Evolutionary conservation across 2,329 filamentous ascomycete species (phyloP), one percentile per base, ranked within the genome.

Genomic region (Colletotrichum camelliae): DNA sequence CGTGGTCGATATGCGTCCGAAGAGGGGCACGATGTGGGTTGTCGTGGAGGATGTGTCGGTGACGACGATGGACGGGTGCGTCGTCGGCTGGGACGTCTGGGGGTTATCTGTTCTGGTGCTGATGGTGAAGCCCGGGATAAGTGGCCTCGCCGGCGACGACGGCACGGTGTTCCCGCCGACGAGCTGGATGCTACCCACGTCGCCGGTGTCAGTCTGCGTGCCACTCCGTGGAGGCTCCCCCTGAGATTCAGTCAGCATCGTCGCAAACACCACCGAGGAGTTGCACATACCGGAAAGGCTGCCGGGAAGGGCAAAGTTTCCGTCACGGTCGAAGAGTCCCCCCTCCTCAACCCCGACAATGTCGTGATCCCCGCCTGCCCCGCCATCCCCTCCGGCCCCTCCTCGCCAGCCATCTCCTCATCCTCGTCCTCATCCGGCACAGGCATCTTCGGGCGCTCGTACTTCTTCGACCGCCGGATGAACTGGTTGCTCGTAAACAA

Each of bases 401-500:
- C 65, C 10, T 48, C 18, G 5, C n/a, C 66, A n/a, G 21, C 21
- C 39, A 68, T 48, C 29, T 31, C 37, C 55, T 21, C 16, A n/a
- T 21, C 21, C 21, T 21, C 21, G 21, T 60, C 48, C 8, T 21
- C 64, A n/a, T n/a, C 27, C 21, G 57, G 18, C n/a, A 15, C 18
- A 13, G 72, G 21, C n/a, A 33, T 4, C 70, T 70, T n/a, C 55
- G 76, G 43, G 55, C 24, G 67, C 33, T 71, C 39, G 33, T 75
- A 70, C 13, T 39, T 66, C 1, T 35, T 67, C 55, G 67, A 24
- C 55, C 74, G 62, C 43, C 57, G 33, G 31, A 77, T 67, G n/a
- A 70, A 77, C n/a, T 77, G 71, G 35, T 77, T 71, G 58, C 77
- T 77, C 31, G 55, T 77, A 13, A 29, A 60, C 24, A 70, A 75